Conservation (phyloP, 768 basidiomycete species). For the Clitopilus hobsonii region DNA sequence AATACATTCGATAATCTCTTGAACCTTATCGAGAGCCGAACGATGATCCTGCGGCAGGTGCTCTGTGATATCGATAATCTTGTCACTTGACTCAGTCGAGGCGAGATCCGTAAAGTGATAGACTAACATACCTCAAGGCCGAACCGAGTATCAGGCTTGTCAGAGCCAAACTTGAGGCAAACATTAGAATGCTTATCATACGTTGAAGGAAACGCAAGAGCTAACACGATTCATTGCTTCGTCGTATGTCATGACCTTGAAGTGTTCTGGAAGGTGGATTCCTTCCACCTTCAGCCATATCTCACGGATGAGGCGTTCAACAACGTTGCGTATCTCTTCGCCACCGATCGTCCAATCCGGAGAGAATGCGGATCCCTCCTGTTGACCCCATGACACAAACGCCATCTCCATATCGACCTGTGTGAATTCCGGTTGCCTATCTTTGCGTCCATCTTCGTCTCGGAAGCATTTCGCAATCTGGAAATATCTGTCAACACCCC, state of each 20-base stretch:
- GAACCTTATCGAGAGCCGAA: conserved; percentile 19
- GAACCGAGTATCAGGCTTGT: conserved; percentile 93
- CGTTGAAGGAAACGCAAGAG: conserved; percentile 2
- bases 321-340: conserved; percentile 69
- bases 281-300: conserved; percentile 76
- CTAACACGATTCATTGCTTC: conserved; percentile 88
- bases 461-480: conserved; percentile 94
- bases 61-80: conserved; percentile 44
- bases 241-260: conserved; percentile 82
- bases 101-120: conserved; percentile 8
- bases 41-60: conserved; percentile 28
- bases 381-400: conserved; percentile 77
- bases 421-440: conserved; percentile 95
- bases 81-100: conserved; percentile 11
- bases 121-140: conserved; percentile 62
- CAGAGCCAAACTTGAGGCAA: conserved; percentile 72
- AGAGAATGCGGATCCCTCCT: conserved; percentile 15
- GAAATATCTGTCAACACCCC: conserved; percentile 85
- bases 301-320: conserved; percentile 67
- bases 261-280: conserved; percentile 52
- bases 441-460: conserved; percentile 92
- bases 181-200: conserved; percentile 4
- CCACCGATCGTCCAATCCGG: conserved; percentile 84
- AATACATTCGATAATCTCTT: conserved; percentile 41
- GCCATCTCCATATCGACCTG: conserved; percentile 97